Evolutionary conservation across 768 basidiomycete species (phyloP).

Genomic region (Mycena galopus): DNA sequence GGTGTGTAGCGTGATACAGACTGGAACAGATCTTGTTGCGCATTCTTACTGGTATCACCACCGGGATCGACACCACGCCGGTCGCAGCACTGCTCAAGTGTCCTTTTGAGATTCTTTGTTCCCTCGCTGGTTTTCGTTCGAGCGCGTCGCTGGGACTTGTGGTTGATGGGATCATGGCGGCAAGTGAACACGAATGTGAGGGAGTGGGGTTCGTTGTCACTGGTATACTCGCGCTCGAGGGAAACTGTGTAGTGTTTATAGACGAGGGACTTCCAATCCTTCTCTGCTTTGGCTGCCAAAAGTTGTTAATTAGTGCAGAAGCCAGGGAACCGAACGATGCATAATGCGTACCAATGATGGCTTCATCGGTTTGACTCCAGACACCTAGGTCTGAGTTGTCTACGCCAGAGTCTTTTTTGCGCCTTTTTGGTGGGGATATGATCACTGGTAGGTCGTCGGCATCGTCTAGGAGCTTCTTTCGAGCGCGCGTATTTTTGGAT

Average conservation of each 20-base stretch:
- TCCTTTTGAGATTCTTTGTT: not conserved
- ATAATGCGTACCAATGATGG: not conserved
- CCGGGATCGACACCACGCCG: not conserved
- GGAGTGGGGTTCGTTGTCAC: not conserved
- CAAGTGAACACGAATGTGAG: constrained; percentile 26
- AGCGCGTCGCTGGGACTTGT: not conserved
- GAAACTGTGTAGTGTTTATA: constrained; percentile 37
- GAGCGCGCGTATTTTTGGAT: too few species aligned
- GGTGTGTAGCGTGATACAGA: constrained; percentile 9
- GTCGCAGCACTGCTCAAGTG: not conserved
- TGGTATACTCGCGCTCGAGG: not conserved
- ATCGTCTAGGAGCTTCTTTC: too few species aligned
- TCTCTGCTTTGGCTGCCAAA: not conserved
- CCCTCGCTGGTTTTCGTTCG: not conserved
- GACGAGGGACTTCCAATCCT: constrained; percentile 28
- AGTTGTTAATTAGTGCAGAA: not conserved
- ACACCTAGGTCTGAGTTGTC: not conserved
- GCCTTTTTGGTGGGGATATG: not conserved
- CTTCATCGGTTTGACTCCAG: not conserved
- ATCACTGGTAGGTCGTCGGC: too few species aligned
- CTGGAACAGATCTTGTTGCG: not conserved
- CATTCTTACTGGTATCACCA: not conserved
- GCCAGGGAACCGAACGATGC: too few species aligned
- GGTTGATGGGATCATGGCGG: not conserved
- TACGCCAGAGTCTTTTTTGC: not conserved